These are phyloP conservation scores for Wickerhamiella galacta DNA, from an alignment of 805 yeast genomes.

Conservation along the genomic window DNA sequence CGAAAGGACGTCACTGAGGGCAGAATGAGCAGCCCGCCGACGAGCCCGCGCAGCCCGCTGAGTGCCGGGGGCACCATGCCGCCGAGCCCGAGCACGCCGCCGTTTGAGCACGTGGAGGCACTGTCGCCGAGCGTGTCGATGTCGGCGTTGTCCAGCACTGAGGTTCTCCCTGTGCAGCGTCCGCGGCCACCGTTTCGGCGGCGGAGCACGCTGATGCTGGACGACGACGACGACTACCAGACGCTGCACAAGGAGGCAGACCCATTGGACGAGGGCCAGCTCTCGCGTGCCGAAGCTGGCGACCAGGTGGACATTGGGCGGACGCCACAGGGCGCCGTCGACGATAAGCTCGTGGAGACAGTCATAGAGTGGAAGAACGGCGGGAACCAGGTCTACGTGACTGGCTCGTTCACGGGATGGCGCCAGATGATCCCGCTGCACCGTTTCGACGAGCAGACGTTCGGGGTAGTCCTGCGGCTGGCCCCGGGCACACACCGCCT, in stretches of 20 bases:
- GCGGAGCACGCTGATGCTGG: conserved; percentile 11
- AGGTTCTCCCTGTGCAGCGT: too few relatives aligned
- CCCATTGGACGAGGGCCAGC: conserved; percentile 12
- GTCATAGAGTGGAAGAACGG: conserved; percentile 71
- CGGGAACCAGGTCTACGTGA: conserved; percentile 87
- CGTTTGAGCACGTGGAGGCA: too few relatives aligned
- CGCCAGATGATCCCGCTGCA: conserved; percentile 86
- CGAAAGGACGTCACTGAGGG: background rate
- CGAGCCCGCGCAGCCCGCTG: too few relatives aligned
- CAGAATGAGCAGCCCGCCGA: background rate
- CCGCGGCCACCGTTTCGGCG: background rate
- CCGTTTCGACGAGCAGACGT: conserved; percentile 21
- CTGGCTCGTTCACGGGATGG: conserved; percentile 98
- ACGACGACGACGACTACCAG: conserved; percentile 6
- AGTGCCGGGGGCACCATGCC: too few relatives aligned
- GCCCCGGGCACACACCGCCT: conserved; percentile 89
- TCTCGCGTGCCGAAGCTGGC: conserved; percentile 18
- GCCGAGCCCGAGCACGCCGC: too few relatives aligned
- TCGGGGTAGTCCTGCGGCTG: conserved; percentile 20
- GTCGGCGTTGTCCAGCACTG: too few relatives aligned
- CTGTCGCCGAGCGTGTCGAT: too few relatives aligned
- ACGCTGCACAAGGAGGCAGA: conserved; percentile 2
- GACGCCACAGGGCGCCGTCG: conserved; percentile 1
- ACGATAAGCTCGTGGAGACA: conserved; percentile 13
- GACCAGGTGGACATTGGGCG: conserved; percentile 16